A percentile compares a stretch with the other conserved stretches of the same genome.
phyloP scores from a whole-genome alignment of 2,329 filamentous ascomycete species.

The Ascomycota sp. region DNA sequence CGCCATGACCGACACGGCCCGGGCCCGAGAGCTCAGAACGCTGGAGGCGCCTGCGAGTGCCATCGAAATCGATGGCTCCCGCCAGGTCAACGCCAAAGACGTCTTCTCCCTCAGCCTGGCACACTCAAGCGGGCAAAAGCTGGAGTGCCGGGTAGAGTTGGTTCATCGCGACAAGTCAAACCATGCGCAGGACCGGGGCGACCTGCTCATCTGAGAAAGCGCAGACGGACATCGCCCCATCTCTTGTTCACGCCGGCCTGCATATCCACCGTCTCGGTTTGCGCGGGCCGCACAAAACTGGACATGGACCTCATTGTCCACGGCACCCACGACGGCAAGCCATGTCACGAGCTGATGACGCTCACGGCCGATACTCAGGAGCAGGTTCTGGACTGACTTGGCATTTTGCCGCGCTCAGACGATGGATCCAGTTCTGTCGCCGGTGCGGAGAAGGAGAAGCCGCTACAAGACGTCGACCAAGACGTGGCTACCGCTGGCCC shows the following conservation, averaged over 20 bases:
- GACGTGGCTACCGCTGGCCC: conserved; percentile 2
- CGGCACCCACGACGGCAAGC: conserved; percentile 39
- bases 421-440: too few species aligned
- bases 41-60: conserved; percentile 44
- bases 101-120: conserved; percentile 68
- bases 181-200: conserved; percentile 48
- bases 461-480: too few species aligned
- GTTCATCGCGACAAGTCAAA: conserved; percentile 62
- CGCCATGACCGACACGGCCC: conserved; percentile 58
- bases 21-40: conserved; percentile 60
- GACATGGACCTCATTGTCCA: conserved; percentile 79
- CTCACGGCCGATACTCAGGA: conserved; percentile 58
- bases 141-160: conserved; percentile 77
- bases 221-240: conserved; percentile 52
- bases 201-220: conserved; percentile 85
- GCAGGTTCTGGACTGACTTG: conserved; percentile 68
- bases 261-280: conserved; percentile 53
- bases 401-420: conserved; percentile 44
- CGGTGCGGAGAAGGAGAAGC: too few species aligned
- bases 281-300: conserved; percentile 46
- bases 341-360: conserved; percentile 75
- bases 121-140: conserved; percentile 76
- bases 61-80: conserved; percentile 51
- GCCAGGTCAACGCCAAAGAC: conserved; percentile 78
- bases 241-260: conserved; percentile 83